Evolutionary conservation across 306 rosid species (phyloP), one percentile per base, ranked within the genome.

Genomic region (Dryas drummondii): DNA sequence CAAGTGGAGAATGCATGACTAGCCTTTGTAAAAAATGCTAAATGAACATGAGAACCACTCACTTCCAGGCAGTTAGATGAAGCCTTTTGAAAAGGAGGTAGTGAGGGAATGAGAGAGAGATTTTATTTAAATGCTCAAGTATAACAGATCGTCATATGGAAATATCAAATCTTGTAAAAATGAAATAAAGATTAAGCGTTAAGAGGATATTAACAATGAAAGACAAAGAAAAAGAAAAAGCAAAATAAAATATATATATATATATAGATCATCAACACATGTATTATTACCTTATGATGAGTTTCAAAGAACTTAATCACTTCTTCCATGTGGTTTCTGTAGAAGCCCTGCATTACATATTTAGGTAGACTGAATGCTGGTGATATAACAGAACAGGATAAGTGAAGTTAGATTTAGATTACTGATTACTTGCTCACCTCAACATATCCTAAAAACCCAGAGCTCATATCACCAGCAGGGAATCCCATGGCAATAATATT

Each of bases 381-480:
- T 47, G 60, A 69, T 70, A 60, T 17, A 69, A 15, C 56, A 57
- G 57, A 68, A 72, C 59, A 61, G 26, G 59, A 27, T 46, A 48
- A 78, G 44, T 62, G 67, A 60, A 79, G 73, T 55, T 79, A 73
- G 65, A 57, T 37, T 72, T 66, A 55, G 40, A 73, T 13, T 32
- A 15, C 12, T 55, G 57, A 66, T 60, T 67, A 77, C 63, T 66
- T 64, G 59, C 91, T 82, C 85, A 89, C 99, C 91, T 96, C 99
- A 54, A 96, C 93, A 82, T 92, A 96, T 76, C 98, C 93, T n/a
- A 96, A 89, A 87, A 96, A 96, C 15, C 99, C 98, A 75, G 99
- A 96, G 87, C 99, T 92, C 96, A 92, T 82, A 81, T 96, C 97
- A 22, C 99, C 99, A 56, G 99, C 99, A 81, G 99, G 98, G 83